These are phyloP conservation scores for Puccinia novopanici DNA, from an alignment of 1,284 basidiomycete genomes.

Conservation along the genomic window DNA sequence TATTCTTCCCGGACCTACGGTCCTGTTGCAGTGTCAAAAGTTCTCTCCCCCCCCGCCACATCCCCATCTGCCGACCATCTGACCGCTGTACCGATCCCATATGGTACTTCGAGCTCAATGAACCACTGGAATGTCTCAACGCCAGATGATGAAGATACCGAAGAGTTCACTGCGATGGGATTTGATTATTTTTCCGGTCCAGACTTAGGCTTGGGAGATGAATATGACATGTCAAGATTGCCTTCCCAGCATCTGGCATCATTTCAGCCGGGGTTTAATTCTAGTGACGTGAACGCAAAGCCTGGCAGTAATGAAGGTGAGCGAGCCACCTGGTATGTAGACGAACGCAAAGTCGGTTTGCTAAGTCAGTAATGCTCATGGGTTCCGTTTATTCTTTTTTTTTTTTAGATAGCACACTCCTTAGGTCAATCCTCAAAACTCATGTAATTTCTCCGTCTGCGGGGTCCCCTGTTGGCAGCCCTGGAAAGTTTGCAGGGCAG, in stretches of 20 bases:
- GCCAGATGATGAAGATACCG: conserved; percentile 49
- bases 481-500: conserved; percentile 24
- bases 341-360: conserved; percentile 27
- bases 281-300: conserved; percentile 15
- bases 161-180: conserved; percentile 51
- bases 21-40: conserved; percentile 35
- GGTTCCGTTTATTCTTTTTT: no score
- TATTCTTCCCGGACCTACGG: conserved; percentile 51
- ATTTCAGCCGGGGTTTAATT: conserved; percentile 34
- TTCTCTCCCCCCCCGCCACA: conserved; percentile 14
- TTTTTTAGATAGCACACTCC: conserved; percentile 34
- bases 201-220: conserved; percentile 42
- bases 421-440: conserved; percentile 32
- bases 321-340: conserved; percentile 36
- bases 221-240: conserved; percentile 37
- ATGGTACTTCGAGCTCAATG: conserved; percentile 31
- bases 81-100: conserved; percentile 12
- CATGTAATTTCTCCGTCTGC: conserved; percentile 6
- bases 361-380: conserved; percentile 41
- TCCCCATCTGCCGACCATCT: conserved; percentile 19
- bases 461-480: neutral
- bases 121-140: conserved; percentile 28
- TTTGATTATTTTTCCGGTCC: conserved; percentile 51
- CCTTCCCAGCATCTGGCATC: conserved; percentile 37
- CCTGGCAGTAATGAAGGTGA: conserved; percentile 45